Percentiles rank a stretch among this genome's conserved stretches.
Evolutionary conservation across 768 basidiomycete species (phyloP).

Genomic region (Tremella yokohamensis): DNA sequence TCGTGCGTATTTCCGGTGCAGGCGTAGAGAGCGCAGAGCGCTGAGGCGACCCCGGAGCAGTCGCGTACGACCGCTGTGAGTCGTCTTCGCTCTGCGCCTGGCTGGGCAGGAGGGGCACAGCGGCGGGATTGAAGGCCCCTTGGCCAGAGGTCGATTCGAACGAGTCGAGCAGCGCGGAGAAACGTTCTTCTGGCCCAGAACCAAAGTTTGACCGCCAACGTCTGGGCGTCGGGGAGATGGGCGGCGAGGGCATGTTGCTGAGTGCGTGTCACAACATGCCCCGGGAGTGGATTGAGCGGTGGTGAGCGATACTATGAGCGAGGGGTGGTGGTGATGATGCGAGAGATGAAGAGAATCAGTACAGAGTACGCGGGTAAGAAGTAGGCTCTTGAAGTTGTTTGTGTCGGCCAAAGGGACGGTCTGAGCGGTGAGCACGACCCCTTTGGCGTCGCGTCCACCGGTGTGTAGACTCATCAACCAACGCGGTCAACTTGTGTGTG

Average conservation of each 20-base stretch:
- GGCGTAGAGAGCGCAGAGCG: background rate
- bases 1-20: conserved; percentile 33
- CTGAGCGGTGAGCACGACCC: no score
- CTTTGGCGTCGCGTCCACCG: no score
- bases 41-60: conserved; percentile 2
- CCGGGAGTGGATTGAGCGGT: background rate
- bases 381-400: no score
- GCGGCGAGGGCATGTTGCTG: conserved; percentile 8
- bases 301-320: background rate
- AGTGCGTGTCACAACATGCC: background rate
- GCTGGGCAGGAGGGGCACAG: no score
- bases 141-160: background rate
- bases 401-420: no score
- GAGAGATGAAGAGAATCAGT: background rate
- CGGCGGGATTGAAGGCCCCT: no score
- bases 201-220: conserved; percentile 5
- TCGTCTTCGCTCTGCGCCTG: no score
- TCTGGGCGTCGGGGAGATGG: conserved; percentile 4
- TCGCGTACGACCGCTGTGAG: background rate
- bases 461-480: no score
- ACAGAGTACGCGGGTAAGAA: no score
- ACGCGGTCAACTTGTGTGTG: no score
- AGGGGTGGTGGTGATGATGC: background rate
- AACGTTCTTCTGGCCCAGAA: background rate
- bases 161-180: background rate